Evolutionary conservation across 2,329 filamentous ascomycete species (phyloP).

Genomic region (Hymenoscyphus repandus): DNA sequence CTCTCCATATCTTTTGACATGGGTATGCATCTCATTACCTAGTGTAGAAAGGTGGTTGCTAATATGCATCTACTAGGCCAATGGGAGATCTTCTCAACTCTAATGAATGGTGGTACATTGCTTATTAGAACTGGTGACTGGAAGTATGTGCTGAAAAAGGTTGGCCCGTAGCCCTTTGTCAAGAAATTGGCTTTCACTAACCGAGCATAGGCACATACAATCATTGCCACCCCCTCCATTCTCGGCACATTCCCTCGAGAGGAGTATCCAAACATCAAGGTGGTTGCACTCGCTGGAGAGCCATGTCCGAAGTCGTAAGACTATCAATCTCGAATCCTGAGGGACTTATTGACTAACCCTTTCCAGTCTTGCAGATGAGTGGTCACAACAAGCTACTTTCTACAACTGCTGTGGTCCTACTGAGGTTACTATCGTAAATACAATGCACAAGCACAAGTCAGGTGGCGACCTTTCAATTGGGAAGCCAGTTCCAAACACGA

Average conservation of each 20-base stretch:
- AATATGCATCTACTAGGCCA: constrained; percentile 43
- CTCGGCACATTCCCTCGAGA: constrained; percentile 46
- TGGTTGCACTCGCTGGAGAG: constrained; percentile 51
- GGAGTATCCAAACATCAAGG: constrained; percentile 46
- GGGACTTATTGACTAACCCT: background rate
- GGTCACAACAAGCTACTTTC: constrained; percentile 44
- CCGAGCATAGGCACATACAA: constrained; percentile 33
- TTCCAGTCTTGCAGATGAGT: constrained; percentile 46
- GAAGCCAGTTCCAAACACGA: constrained; percentile 50
- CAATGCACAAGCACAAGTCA: constrained; percentile 44
- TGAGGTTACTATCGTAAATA: constrained; percentile 56
- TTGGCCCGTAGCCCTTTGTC: constrained; percentile 22
- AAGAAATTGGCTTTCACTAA: too few relatives aligned
- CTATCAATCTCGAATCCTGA: background rate
- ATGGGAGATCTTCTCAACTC: constrained; percentile 53
- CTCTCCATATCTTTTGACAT: constrained; percentile 57
- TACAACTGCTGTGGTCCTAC: constrained; percentile 57
- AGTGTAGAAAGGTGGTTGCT: too few relatives aligned
- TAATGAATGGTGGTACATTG: constrained; percentile 54
- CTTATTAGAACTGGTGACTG: constrained; percentile 46
- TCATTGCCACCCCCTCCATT: constrained; percentile 52
- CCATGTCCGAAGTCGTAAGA: constrained; percentile 41
- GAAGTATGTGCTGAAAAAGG: constrained; percentile 41
- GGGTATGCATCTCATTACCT: constrained; percentile 39
- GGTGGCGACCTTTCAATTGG: constrained; percentile 48